Evolutionary conservation across 257 asterid genomes (phyloP).

Genomic region (Ocimum tenuiflorum): DNA sequence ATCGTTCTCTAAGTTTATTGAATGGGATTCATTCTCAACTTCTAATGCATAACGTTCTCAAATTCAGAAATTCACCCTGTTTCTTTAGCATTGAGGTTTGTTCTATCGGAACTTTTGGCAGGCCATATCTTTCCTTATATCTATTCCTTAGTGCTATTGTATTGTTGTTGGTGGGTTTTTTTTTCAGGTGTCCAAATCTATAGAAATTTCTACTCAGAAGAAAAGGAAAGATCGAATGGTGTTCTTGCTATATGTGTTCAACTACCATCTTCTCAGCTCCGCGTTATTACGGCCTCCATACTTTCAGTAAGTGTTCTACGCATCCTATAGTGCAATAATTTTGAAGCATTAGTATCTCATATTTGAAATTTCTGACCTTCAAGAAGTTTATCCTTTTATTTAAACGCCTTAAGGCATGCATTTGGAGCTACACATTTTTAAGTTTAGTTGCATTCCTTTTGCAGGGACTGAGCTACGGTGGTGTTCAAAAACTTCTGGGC

Average conservation of each 20-base stretch:
- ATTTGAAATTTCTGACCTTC: neutral
- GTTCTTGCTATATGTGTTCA: constrained; percentile 59
- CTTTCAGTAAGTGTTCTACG: constrained; percentile 49
- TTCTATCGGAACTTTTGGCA: neutral
- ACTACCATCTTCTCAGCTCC: constrained; percentile 39
- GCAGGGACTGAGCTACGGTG: constrained; percentile 61
- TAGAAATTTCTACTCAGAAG: constrained; percentile 70
- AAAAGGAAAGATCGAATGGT: constrained; percentile 69
- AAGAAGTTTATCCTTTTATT: neutral
- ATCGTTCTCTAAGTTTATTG: neutral
- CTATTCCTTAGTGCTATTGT: neutral
- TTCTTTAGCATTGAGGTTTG: neutral
- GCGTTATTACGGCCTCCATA: constrained; percentile 38
- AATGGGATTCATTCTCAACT: neutral
- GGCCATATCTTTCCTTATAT: neutral
- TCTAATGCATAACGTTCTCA: neutral
- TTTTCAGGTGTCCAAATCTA: constrained; percentile 69
- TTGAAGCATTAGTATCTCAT: neutral
- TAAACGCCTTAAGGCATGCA: neutral
- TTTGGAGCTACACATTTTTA: neutral
- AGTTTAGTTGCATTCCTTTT: constrained; percentile 11
- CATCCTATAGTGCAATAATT: neutral
- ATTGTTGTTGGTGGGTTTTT: neutral
- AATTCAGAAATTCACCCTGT: neutral
- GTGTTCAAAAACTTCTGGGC: constrained; percentile 62